Base-by-base conservation (phyloP, 176 grass and related monocot genomes). In the Urochloa ruziziensis region DNA sequence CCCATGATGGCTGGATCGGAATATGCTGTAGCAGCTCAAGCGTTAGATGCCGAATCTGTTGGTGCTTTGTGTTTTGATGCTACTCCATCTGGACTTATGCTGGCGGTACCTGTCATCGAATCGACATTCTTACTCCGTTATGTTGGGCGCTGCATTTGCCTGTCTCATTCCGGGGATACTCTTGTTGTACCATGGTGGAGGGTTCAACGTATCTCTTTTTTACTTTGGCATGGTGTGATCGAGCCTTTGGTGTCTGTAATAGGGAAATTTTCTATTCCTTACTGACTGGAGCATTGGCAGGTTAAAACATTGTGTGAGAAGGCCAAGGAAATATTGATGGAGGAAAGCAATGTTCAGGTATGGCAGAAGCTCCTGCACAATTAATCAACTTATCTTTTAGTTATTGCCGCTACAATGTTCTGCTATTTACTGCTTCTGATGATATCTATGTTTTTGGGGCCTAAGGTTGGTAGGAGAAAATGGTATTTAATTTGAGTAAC, bases 331-430 rank as follows among this genome's bases (percentile, higher is more conserved):
- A 89, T 97, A 73, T 86, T 97, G 77, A 94, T 94, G 89, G 86
- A 94, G 19, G 94, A 94, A 88, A 94, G 87, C 79, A 97, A 94
- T 86, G 89, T 97, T 67, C 94, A 97, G 83, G 94, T 97, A 91
- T 16, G 17, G 19, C 24, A 18, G 51, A 76, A 76, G 32, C 70
- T 76, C 36, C n/a, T 29, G 13, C 10, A 16, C 61, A 82, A 68
- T 76, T 69, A 49, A 42, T 63, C 35, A 18, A 4, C 63, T 39
- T 67, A 15, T 59, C 49, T 8, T 69, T 59, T 58, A 23, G 14
- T 58, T 15, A 27, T 6, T 74, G 56, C 54, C 27, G 30, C 32
- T 70, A 18, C 43, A 28, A 10, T 85, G 39, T 51, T 67, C 40
- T 3, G 3, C 27, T 61, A 1, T 77, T 75, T 39, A 12, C 7